Evolutionary conservation across 1,284 basidiomycete species (phyloP), one percentile per base, ranked within the genome.

Genomic region (Ceratobasidium sp.): DNA sequence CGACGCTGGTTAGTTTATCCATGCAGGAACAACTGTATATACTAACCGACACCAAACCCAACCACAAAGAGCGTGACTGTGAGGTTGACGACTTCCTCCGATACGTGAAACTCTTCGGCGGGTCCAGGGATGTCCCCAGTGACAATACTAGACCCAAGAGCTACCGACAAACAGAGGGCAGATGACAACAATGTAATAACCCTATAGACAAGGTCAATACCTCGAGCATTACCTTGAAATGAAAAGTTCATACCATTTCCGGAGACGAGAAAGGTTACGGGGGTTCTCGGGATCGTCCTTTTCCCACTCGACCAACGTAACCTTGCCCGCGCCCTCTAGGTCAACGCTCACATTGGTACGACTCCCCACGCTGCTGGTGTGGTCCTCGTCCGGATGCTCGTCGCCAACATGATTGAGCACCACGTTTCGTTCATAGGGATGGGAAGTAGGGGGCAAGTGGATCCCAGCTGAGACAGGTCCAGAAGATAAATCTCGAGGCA

Each of bases 1-100:
- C 6, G 22, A 19, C 24, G 4, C 24, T 9, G 51, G 31, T n/a
- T 29, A 24, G 6, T 14, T 19, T 34, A 34, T 14, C 5, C 24
- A 1, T 83, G 84, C 9, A 83, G 83, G 74, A 83, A 84, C 34
- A 84, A 11, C 0, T 81, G 76, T 0, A 81, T 81, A 34, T 31
- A 37, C 74, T 66, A 22, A 22, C 83, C 83, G 59, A 84, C 76
- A 58, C 82, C 83, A 76, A 83, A 84, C 1, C 85, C 85, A 37
- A 83, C 80, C 14, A 86, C 82, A 77, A 85, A 85, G 62, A 86
- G 80, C 22, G 83, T 81, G 31, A 85, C 81, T 51, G 79, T 80
- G 22, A 84, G 79, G 65, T 78, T 81, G 63, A 83, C 81, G 6
- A 81, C 83, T 64, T 83, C 82, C 61, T 80, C 76, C 6, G 81